Base-by-base conservation (phyloP, 352 stramenopile genomes). In the Phytophthora lateralis region DNA sequence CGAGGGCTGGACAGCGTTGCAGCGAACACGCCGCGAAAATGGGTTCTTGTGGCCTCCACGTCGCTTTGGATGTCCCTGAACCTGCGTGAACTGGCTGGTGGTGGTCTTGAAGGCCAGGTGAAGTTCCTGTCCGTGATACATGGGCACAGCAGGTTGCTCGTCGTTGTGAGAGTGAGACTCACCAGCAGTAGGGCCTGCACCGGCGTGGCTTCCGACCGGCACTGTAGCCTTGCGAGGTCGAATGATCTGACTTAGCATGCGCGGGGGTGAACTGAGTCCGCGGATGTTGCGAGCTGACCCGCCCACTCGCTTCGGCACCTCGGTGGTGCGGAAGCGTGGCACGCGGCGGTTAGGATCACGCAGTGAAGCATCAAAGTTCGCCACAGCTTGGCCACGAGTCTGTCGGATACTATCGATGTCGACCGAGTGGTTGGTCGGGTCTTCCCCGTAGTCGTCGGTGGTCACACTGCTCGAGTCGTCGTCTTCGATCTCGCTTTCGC, bases 81-180 rank as follows among this genome's bases (percentile, higher is more conserved):
- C 75, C 52, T 89, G 76, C 1, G 73, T 68, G 11, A 66, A 56
- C 18, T 75, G 64, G 18, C 76, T 75, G 3, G 59, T 73, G 35
- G 63, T 80, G 17, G 61, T 75, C 58, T 81, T 81, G 66, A 89
- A 89, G 1, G 56, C 66, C 30, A 89, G 32, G 43, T 89, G 76
- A 4, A 89, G 65, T 21, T 69, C 75, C 65, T 89, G 79, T 41
- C 76, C 76, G 42, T 85, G 73, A 61, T 81, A 77, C 58, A 88
- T 69, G 15, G 76, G 66, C 44, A 68, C 69, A 5, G 63, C 64
- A 32, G 54, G 27, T 4, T 43, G 53, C 0, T 72, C 58, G 38
- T 54, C 56, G 35, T 12, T 52, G 27, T 43, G n/a, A 2, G 46
- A 6, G 15, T 63, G 17, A 24, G 32, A 18, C 30, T 18, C 41